Evolutionary conservation across 345 rosid genomes (phyloP).

Genomic region (Hibiscus trionum): DNA sequence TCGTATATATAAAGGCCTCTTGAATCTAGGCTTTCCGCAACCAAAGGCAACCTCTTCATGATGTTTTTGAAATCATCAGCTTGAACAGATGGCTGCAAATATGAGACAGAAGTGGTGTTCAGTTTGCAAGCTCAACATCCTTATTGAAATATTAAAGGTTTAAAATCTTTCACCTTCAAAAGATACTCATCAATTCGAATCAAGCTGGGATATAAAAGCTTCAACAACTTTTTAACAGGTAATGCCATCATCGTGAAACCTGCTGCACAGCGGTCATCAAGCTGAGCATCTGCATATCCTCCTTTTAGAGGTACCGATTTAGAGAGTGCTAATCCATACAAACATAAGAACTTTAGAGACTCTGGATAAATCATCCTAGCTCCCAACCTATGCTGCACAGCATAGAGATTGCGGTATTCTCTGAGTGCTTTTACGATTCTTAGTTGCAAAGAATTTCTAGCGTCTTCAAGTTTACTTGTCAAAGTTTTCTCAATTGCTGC

Average conservation of each 20-base stretch:
- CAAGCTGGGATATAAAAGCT: conserved; percentile 81
- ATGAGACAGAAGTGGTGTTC: conserved; percentile 18
- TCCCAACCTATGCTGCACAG: conserved; percentile 94
- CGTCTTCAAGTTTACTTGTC: conserved; percentile 88
- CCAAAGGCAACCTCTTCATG: conserved; percentile 52
- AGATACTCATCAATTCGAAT: conserved; percentile 80
- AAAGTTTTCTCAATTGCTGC: conserved; percentile 93
- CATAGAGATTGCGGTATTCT: conserved; percentile 82
- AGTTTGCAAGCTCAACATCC: background rate
- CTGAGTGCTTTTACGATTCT: conserved; percentile 84
- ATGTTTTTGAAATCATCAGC: conserved; percentile 34
- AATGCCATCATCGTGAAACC: conserved; percentile 96
- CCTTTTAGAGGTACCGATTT: conserved; percentile 84
- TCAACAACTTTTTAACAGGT: conserved; percentile 77
- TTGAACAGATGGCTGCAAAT: conserved; percentile 54
- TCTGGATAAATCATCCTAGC: conserved; percentile 94
- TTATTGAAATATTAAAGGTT: background rate
- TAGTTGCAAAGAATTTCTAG: conserved; percentile 61
- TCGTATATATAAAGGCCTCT: conserved; percentile 88
- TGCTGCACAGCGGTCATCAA: conserved; percentile 92
- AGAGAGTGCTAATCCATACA: conserved; percentile 80
- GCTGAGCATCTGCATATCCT: conserved; percentile 77
- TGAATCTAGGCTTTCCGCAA: conserved; percentile 82
- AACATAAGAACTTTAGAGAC: conserved; percentile 68
- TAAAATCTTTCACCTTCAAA: conserved; percentile 42